These are phyloP conservation scores for Saxophila tyrrhenica DNA, from an alignment of 495 filamentous ascomycete genomes.

Conservation along the genomic window DNA sequence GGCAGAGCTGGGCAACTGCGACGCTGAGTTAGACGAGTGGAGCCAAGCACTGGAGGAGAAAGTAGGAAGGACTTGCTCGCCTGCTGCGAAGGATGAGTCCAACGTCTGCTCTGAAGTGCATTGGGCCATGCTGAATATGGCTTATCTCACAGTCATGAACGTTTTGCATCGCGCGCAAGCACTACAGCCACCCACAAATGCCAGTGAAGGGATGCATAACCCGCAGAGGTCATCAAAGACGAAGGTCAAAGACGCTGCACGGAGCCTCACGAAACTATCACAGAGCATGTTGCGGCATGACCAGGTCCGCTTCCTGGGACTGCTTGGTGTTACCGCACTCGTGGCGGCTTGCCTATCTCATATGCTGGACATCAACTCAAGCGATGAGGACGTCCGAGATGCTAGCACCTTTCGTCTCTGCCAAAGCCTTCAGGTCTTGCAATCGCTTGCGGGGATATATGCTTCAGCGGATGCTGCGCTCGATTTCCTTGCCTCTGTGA, in stretches of 20 bases:
- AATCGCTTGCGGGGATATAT: conserved; percentile 67
- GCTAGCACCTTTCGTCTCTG: conserved; percentile 60
- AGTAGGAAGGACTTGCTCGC: conserved; percentile 39
- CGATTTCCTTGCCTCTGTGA: conserved; percentile 71
- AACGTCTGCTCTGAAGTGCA: conserved; percentile 42
- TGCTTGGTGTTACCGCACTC: conserved; percentile 77
- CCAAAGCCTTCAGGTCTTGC: conserved; percentile 71
- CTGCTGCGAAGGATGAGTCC: conserved; percentile 27
- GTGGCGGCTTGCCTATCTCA: conserved; percentile 83
- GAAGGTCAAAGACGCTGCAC: conserved; percentile 64
- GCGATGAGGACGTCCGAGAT: conserved; percentile 51
- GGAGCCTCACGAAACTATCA: conserved; percentile 65
- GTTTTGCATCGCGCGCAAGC: conserved; percentile 78
- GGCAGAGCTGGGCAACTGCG: conserved; percentile 65
- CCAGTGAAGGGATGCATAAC: conserved; percentile 34
- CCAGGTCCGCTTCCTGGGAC: conserved; percentile 69
- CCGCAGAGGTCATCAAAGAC: conserved; percentile 42
- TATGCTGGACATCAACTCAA: conserved; percentile 72
- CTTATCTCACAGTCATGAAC: conserved; percentile 72
- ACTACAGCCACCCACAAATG: conserved; percentile 45
- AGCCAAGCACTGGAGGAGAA: conserved; percentile 50
- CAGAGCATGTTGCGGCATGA: conserved; percentile 53
- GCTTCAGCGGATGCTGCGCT: conserved; percentile 73
- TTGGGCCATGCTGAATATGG: conserved; percentile 68
- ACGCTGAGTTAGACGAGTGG: conserved; percentile 62